Base-by-base conservation (phyloP, 805 yeast species). In the Ogataea pignaliae region DNA sequence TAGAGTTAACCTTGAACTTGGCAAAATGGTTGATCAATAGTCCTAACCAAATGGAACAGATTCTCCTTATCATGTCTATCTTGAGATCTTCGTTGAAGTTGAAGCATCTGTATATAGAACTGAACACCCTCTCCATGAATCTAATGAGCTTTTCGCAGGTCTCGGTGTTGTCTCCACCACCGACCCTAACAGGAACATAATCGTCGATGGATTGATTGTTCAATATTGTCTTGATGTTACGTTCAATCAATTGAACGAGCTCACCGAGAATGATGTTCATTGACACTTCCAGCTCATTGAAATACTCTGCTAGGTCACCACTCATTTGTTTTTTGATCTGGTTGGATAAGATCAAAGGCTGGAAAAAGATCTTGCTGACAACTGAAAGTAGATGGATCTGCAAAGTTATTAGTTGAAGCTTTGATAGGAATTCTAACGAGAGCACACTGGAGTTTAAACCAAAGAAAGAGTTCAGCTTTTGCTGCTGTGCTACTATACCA, bases 131-230 rank as follows among this genome's bases (percentile, higher is more conserved):
- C 21, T 57, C 63, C 9, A 60, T 40, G 52, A 84, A 78, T 9
- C 68, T 72, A 3, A 82, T 73, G 5, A 86, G 66, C 39, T 78
- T 77, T 31, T 76, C 79, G 52, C 95, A 86, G 0, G 90, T 80
- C 35, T 75, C 75, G 0, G 96, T 87, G 53, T 82, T 86, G 39
- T 83, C 82, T 15, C 43, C 50, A 8, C 44, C 41, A 6, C 51
- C 37, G 14, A 51, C 53, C 36, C 32, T 37, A 16, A 52, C 30
- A 54, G 60, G 30, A 60, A 79, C 60, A 37, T 69, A 56, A 56
- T 91, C 97, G 49, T 80, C 85, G 58, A 78, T 78, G 10, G 59
- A 48, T 59, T 90, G 97, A 51, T 78, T 79, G 18, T 81, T 68
- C 34, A 84, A 58, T 16, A 83, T 66, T 15, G 66, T 59, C 7